Evolutionary conservation across 2,329 filamentous ascomycete species (phyloP).

Genomic region (Aspergillus sp.): DNA sequence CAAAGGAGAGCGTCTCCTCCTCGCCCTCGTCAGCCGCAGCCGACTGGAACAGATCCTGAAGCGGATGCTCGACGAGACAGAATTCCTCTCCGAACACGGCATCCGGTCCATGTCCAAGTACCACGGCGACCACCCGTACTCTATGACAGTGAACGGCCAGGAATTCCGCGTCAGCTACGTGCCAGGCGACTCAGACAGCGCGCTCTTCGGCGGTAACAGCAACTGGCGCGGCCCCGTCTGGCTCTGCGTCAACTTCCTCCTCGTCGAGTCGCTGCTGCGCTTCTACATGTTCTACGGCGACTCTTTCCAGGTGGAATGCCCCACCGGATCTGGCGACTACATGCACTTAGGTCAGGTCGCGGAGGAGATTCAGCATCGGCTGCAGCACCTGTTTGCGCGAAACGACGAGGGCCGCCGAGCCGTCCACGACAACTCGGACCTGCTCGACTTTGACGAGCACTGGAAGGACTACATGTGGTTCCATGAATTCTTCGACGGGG

Average conservation of each 20-base stretch:
- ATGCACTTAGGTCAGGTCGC: constrained; percentile 96
- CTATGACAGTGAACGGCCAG: constrained; percentile 94
- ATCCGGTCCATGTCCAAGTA: constrained; percentile 90
- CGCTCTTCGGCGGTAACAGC: constrained; percentile 93
- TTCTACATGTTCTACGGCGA: constrained; percentile 97
- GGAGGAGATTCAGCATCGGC: constrained; percentile 89
- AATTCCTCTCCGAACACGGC: constrained; percentile 87
- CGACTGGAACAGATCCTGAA: constrained; percentile 84
- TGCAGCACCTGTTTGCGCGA: constrained; percentile 86
- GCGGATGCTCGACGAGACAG: constrained; percentile 89
- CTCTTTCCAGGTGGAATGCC: constrained; percentile 85
- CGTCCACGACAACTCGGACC: constrained; percentile 80
- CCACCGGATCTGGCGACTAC: constrained; percentile 85
- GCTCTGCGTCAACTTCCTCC: constrained; percentile 92
- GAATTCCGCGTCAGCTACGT: constrained; percentile 85
- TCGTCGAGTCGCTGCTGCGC: constrained; percentile 89
- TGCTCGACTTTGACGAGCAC: constrained; percentile 84
- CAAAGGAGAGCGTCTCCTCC: constrained; percentile 81
- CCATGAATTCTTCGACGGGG: constrained; percentile 96
- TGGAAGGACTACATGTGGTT: constrained; percentile 97
- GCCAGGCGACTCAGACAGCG: constrained; percentile 93
- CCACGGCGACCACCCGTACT: constrained; percentile 85
- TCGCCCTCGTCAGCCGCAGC: constrained; percentile 90
- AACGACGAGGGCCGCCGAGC: constrained; percentile 83
- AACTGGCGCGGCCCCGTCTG: constrained; percentile 97